These are phyloP conservation scores for Dothideomycetes sp. DNA, from an alignment of 2,329 filamentous ascomycete genomes.

Conservation along the genomic window DNA sequence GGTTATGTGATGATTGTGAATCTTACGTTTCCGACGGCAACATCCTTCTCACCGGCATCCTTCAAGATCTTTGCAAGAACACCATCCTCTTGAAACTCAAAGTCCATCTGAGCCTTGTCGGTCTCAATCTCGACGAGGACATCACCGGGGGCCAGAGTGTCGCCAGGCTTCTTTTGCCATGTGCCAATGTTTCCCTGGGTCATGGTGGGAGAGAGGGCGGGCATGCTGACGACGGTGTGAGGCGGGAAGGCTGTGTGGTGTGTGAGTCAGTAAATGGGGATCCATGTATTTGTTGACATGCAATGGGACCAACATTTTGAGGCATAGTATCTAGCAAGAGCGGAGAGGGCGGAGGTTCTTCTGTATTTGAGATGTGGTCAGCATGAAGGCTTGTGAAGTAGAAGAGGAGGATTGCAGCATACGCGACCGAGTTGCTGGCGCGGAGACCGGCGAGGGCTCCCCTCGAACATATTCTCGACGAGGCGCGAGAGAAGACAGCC, in stretches of 20 bases:
- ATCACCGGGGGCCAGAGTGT: slow-evolving; percentile 78
- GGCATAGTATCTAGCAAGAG: slow-evolving; percentile 56
- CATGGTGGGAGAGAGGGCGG: slow-evolving; percentile 96
- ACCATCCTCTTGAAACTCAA: slow-evolving; percentile 98
- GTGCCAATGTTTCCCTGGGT: slow-evolving; percentile 87
- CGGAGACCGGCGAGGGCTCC: slow-evolving; percentile 19
- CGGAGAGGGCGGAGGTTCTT: slow-evolving; percentile 43
- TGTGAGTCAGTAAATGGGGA: slow-evolving; percentile 11
- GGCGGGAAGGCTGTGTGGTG: slow-evolving; percentile 71
- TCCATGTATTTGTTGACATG: slow-evolving; percentile 11
- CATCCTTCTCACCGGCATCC: slow-evolving; percentile 86
- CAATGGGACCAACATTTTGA: slow-evolving; percentile 47
- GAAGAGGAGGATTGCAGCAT: too few relatives aligned
- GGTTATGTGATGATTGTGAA: neutral
- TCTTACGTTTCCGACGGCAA: slow-evolving; percentile 81
- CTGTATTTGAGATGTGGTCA: slow-evolving; percentile 14
- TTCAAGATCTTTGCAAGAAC: slow-evolving; percentile 89
- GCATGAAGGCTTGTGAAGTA: too few relatives aligned
- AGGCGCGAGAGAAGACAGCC: slow-evolving; percentile 33
- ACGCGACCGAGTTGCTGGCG: slow-evolving; percentile 23
- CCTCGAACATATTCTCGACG: slow-evolving; percentile 30
- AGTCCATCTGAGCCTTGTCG: slow-evolving; percentile 99
- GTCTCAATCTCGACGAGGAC: slow-evolving; percentile 90
- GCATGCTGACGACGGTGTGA: slow-evolving; percentile 95
- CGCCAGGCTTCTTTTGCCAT: slow-evolving; percentile 97